These are phyloP conservation scores for Tothia fuscella DNA, from an alignment of 2,329 filamentous ascomycete species.

Conservation along the genomic window DNA sequence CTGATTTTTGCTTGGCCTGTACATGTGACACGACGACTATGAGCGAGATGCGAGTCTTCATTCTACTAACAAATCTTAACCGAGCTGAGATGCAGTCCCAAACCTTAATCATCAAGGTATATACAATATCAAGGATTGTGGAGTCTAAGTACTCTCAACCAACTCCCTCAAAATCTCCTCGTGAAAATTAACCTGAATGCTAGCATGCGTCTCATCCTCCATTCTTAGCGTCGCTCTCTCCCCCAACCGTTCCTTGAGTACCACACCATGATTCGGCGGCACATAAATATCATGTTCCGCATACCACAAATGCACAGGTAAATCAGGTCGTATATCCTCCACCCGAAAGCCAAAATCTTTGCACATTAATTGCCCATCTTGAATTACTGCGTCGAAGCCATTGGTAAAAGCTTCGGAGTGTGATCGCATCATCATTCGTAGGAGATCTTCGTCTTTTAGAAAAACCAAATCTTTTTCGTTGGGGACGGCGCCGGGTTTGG, in stretches of 20 bases:
- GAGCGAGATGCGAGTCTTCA: too few relatives aligned
- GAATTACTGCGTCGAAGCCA: slow-evolving; percentile 19
- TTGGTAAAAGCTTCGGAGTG: slow-evolving; percentile 19
- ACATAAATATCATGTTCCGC: slow-evolving; percentile 23
- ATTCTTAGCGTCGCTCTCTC: slow-evolving; percentile 20
- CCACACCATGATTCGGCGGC: slow-evolving; percentile 23
- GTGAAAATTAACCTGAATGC: slow-evolving; percentile 13
- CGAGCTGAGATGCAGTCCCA: too few relatives aligned
- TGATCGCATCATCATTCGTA: slow-evolving; percentile 16
- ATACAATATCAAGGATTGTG: too few relatives aligned
- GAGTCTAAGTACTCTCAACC: not conserved
- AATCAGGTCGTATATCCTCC: slow-evolving; percentile 23
- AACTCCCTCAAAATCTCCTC: slow-evolving; percentile 15
- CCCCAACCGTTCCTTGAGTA: slow-evolving; percentile 22
- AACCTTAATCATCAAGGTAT: too few relatives aligned
- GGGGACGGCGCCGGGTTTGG: slow-evolving; percentile 3
- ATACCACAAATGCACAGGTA: slow-evolving; percentile 28
- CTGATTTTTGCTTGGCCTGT: too few relatives aligned
- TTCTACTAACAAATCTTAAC: too few relatives aligned
- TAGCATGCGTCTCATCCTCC: slow-evolving; percentile 25
- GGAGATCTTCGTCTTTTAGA: slow-evolving; percentile 15
- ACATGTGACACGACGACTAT: too few relatives aligned
- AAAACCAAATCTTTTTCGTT: slow-evolving; percentile 18
- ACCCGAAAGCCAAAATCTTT: slow-evolving; percentile 23
- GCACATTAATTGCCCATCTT: slow-evolving; percentile 22